Percentiles rank a stretch among this genome's conserved stretches.
Evolutionary conservation across 2,329 filamentous ascomycete species (phyloP).

Genomic region (Keithomyces neogunnii): DNA sequence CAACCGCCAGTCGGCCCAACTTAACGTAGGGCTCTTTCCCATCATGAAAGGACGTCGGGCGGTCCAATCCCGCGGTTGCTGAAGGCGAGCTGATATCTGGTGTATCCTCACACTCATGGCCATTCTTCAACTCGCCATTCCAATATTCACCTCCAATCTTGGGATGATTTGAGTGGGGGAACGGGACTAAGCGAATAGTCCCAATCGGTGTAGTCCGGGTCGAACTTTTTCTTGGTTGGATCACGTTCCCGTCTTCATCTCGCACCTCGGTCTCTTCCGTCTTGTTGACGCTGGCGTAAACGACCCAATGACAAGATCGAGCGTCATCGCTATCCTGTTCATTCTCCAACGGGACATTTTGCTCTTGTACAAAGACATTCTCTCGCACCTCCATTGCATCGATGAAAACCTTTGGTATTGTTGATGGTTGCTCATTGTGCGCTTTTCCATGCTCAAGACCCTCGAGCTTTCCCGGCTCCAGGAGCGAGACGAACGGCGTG

Average conservation of each 20-base stretch:
- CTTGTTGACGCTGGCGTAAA: conserved; percentile 60
- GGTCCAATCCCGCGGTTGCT: conserved; percentile 25
- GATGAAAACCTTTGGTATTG: conserved; percentile 47
- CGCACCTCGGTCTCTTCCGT: conserved; percentile 32
- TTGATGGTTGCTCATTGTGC: conserved; percentile 33
- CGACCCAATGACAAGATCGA: conserved; percentile 77
- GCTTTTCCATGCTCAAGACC: conserved; percentile 33
- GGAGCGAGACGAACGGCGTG: conserved; percentile 39
- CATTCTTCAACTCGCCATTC: conserved; percentile 29
- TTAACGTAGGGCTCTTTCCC: conserved; percentile 71
- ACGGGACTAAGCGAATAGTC: conserved; percentile 73
- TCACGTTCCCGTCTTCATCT: conserved; percentile 32
- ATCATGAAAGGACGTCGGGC: conserved; percentile 45
- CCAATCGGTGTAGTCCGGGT: conserved; percentile 50
- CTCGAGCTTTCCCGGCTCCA: conserved; percentile 41
- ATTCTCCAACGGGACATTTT: conserved; percentile 49
- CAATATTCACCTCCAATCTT: conserved; percentile 39
- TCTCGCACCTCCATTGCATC: conserved; percentile 57
- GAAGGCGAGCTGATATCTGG: conserved; percentile 3
- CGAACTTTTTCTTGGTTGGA: conserved; percentile 33
- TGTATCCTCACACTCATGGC: conserved; percentile 8
- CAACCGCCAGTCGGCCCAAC: conserved; percentile 67
- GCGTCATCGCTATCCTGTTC: conserved; percentile 78
- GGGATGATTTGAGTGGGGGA: conserved; percentile 63
- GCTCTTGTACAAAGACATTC: conserved; percentile 53